A percentile compares a stretch with the other conserved stretches of the same genome.
phyloP scores from a whole-genome alignment of 2,329 filamentous ascomycete genomes.

The Zelopaecilomyces penicillatus region DNA sequence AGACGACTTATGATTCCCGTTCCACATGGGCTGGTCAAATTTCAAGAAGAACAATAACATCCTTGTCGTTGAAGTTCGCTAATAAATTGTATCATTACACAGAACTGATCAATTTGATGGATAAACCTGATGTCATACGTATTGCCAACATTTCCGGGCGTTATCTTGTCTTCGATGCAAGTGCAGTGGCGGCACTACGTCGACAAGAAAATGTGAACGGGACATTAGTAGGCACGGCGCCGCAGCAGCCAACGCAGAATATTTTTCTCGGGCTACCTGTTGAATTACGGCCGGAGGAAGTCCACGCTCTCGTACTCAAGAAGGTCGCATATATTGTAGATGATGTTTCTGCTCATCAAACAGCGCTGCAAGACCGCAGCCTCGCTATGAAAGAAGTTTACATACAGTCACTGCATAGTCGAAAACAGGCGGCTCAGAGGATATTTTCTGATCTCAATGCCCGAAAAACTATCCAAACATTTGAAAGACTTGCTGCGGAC shows the following conservation, averaged over 20 bases:
- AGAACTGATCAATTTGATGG: not conserved
- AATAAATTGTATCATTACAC: not conserved
- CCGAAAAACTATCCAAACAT: slow-evolving; percentile 23
- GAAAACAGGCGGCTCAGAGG: slow-evolving; percentile 34
- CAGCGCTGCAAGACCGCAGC: slow-evolving; percentile 51
- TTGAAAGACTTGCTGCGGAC: no score
- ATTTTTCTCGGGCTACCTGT: slow-evolving; percentile 83
- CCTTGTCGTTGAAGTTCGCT: no score
- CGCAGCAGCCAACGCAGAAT: slow-evolving; percentile 91
- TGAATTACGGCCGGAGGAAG: slow-evolving; percentile 87
- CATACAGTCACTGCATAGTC: slow-evolving; percentile 44
- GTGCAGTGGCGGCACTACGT: slow-evolving; percentile 69
- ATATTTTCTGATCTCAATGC: slow-evolving; percentile 31
- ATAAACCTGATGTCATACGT: slow-evolving; percentile 54
- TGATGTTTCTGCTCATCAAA: slow-evolving; percentile 62
- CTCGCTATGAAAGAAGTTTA: slow-evolving; percentile 53
- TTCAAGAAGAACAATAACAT: no score
- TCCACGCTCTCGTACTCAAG: slow-evolving; percentile 67
- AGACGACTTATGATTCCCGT: slow-evolving; percentile 40
- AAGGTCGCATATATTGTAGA: slow-evolving; percentile 73
- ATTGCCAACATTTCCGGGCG: slow-evolving; percentile 74
- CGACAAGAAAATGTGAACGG: slow-evolving; percentile 77
- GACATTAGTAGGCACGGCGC: slow-evolving; percentile 77
- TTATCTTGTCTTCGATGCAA: slow-evolving; percentile 84
- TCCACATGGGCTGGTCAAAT: no score